phyloP scores from a whole-genome alignment of 1,139 yeast species.

The Yamadazyma buinensis region DNA sequence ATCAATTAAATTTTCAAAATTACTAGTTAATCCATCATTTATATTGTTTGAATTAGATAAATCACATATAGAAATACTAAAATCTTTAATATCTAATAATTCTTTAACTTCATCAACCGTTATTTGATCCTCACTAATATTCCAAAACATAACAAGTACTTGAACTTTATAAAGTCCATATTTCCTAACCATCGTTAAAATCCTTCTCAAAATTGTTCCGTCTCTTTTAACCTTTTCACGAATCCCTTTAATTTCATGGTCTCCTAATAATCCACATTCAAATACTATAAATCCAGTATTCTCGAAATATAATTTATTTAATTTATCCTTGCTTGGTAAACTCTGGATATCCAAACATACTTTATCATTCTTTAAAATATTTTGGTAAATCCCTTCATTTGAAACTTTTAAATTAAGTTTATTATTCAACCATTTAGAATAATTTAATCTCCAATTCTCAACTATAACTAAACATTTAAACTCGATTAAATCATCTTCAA shows the following conservation, averaged over 20 bases:
- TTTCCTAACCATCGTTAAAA: slow-evolving; percentile 32
- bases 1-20: slow-evolving; percentile 21
- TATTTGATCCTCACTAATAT: slow-evolving; percentile 21
- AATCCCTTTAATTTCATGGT: slow-evolving; percentile 17
- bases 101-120: slow-evolving; percentile 15
- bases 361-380: slow-evolving; percentile 19
- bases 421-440: slow-evolving; percentile 45
- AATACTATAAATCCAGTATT: slow-evolving; percentile 38
- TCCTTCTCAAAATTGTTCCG: slow-evolving; percentile 32
- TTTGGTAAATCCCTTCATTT: slow-evolving; percentile 25
- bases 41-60: slow-evolving; percentile 16
- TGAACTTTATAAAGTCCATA: slow-evolving; percentile 35
- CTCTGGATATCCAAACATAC: slow-evolving; percentile 27
- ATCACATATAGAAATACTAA: background rate
- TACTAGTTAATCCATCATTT: slow-evolving; percentile 23
- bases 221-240: slow-evolving; percentile 33
- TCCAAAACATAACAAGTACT: slow-evolving; percentile 40
- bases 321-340: slow-evolving; percentile 34
- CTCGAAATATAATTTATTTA: slow-evolving; percentile 34
- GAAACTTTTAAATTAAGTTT: slow-evolving; percentile 34
- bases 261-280: slow-evolving; percentile 41
- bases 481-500: slow-evolving; percentile 6
- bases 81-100: background rate
- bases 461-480: slow-evolving; percentile 35
- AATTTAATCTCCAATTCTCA: slow-evolving; percentile 39